phyloP scores from a whole-genome alignment of 2,329 filamentous ascomycete genomes.

The Rutstroemia sp. region DNA sequence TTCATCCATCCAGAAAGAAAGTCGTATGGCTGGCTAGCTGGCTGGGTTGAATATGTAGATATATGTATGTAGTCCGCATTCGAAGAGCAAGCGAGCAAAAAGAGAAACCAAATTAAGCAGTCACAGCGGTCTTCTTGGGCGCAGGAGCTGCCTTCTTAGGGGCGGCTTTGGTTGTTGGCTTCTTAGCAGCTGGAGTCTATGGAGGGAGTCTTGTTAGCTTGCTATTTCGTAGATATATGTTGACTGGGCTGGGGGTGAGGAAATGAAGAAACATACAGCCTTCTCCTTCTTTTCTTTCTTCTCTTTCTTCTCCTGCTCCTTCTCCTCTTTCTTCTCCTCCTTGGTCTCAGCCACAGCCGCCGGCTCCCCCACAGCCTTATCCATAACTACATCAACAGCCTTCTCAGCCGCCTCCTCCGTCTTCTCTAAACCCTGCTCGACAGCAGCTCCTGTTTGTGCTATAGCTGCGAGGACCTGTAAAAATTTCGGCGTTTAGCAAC shows the following conservation, averaged over 20 bases:
- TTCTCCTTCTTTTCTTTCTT: not conserved
- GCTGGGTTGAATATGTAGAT: too few species aligned
- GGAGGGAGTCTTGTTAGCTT: conserved; percentile 8
- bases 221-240: not conserved
- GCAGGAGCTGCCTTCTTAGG: not conserved
- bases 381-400: not conserved
- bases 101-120: too few species aligned
- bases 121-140: not conserved
- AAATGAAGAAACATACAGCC: not conserved
- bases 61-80: too few species aligned
- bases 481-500: not conserved
- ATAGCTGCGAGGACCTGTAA: not conserved
- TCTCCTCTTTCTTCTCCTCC: not conserved
- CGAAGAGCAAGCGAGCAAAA: too few species aligned
- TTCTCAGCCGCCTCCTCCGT: not conserved
- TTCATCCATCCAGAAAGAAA: too few species aligned
- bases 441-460: not conserved
- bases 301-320: too few species aligned
- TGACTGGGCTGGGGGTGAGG: not conserved
- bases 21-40: too few species aligned
- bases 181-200: conserved; percentile 25
- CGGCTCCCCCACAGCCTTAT: not conserved
- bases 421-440: not conserved
- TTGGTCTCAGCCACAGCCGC: not conserved
- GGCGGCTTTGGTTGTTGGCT: not conserved